These are phyloP conservation scores for Cicer arietinum DNA, from an alignment of 306 rosid genomes.

Conservation along the genomic window DNA sequence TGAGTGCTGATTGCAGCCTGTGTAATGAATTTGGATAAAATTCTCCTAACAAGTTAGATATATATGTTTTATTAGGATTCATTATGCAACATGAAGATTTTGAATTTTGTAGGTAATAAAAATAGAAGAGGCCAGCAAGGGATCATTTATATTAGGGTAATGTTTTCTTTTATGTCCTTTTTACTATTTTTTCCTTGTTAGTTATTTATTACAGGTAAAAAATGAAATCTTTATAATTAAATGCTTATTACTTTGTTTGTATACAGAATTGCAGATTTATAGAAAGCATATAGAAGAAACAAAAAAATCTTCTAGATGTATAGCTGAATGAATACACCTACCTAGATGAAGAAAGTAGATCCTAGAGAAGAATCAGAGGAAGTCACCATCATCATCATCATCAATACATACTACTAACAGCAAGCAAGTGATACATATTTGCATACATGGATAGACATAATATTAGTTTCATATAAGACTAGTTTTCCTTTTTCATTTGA, in stretches of 20 bases:
- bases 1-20: conserved; percentile 27
- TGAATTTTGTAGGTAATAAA: conserved; percentile 60
- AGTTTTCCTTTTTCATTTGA: conserved; percentile 54
- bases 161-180: conserved; percentile 27
- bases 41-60: conserved; percentile 39
- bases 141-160: conserved; percentile 70
- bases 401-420: conserved; percentile 96
- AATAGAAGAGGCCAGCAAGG: conserved; percentile 60
- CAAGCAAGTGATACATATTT: conserved; percentile 72
- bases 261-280: conserved; percentile 61
- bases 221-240: neutral
- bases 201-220: conserved; percentile 11
- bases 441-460: conserved; percentile 73
- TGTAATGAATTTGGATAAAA: conserved; percentile 8
- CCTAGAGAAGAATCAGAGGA: conserved; percentile 65
- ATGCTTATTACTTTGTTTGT: conserved; percentile 15
- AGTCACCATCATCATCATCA: conserved; percentile 46
- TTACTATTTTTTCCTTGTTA: neutral
- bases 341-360: conserved; percentile 79
- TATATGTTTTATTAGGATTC: conserved; percentile 43
- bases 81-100: conserved; percentile 55
- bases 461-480: conserved; percentile 54
- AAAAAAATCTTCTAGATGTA: conserved; percentile 74
- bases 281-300: conserved; percentile 72
- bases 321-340: conserved; percentile 63